A percentile compares a stretch with the other conserved stretches of the same genome.
Conservation (phyloP, 805 yeast genomes). For the Ogataea nakhonphanomensis region DNA sequence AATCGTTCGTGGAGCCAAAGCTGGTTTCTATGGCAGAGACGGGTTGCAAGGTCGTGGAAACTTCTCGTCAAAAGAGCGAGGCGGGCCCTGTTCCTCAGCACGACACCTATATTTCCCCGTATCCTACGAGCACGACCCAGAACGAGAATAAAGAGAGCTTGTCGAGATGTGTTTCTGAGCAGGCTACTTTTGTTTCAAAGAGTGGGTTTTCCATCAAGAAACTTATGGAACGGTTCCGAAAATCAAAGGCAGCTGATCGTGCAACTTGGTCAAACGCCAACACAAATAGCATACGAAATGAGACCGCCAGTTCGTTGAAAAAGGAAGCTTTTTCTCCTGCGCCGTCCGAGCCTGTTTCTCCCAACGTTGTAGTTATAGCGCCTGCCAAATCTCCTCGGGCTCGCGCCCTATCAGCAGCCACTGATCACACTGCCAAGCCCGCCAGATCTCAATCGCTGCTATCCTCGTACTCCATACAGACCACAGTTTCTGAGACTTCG, state of each 20-base stretch:
- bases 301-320: slow-evolving; percentile 1
- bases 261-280: too few species aligned
- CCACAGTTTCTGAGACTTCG: slow-evolving; percentile 51
- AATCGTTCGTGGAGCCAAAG: slow-evolving; percentile 20
- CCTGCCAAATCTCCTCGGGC: slow-evolving; percentile 13
- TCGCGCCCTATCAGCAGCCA: slow-evolving; percentile 1
- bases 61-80: not conserved
- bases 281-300: too few species aligned
- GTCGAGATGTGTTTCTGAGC: too few species aligned
- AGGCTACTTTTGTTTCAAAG: too few species aligned
- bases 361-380: slow-evolving; percentile 21
- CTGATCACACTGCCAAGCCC: not conserved
- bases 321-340: not conserved
- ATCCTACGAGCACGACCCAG: too few species aligned
- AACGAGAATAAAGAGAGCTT: too few species aligned
- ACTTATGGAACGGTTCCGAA: too few species aligned
- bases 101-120: too few species aligned
- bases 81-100: not conserved
- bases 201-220: too few species aligned
- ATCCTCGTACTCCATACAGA: slow-evolving; percentile 48
- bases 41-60: not conserved
- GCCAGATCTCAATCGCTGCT: slow-evolving; percentile 36
- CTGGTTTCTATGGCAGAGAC: slow-evolving; percentile 8
- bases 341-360: slow-evolving; percentile 1
- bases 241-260: too few species aligned